These are phyloP conservation scores for Phytopythium vexans DNA, from an alignment of 352 stramenopile species.

Conservation along the genomic window DNA sequence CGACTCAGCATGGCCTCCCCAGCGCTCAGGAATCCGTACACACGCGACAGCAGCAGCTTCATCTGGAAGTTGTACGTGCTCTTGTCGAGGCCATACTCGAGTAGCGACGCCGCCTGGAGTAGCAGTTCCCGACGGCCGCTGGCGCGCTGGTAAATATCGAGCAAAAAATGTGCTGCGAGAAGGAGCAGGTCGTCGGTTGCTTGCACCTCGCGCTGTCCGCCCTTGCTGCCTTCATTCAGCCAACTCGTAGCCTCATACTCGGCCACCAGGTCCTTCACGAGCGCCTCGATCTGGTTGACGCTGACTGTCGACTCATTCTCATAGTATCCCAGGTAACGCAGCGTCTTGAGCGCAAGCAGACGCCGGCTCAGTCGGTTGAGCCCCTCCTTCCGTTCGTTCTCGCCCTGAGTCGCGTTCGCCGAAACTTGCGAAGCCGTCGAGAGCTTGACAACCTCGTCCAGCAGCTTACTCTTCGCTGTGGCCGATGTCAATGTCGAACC, in stretches of 20 bases:
- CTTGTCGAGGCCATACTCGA: slow-evolving; percentile 74
- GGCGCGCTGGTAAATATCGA: slow-evolving; percentile 63
- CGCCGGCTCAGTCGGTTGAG: slow-evolving; percentile 48
- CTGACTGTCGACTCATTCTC: slow-evolving; percentile 15
- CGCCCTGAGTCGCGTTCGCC: slow-evolving; percentile 11
- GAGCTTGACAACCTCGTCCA: slow-evolving; percentile 31
- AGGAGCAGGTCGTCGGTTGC: slow-evolving; percentile 80
- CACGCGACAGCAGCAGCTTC: slow-evolving; percentile 78
- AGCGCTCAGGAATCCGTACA: slow-evolving; percentile 77
- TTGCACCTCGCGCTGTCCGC: slow-evolving; percentile 81
- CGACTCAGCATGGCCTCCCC: slow-evolving; percentile 57
- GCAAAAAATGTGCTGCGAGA: slow-evolving; percentile 61
- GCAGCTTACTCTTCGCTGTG: slow-evolving; percentile 30
- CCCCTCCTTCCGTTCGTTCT: slow-evolving; percentile 34
- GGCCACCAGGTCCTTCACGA: slow-evolving; percentile 46
- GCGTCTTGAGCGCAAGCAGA: slow-evolving; percentile 61
- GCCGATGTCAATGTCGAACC: slow-evolving; percentile 27
- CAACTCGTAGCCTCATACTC: slow-evolving; percentile 72
- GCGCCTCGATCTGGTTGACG: slow-evolving; percentile 24
- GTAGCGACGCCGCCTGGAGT: slow-evolving; percentile 45
- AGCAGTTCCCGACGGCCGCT: slow-evolving; percentile 31
- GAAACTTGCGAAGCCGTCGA: slow-evolving; percentile 19
- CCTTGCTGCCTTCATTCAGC: slow-evolving; percentile 67
- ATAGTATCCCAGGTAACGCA: slow-evolving; percentile 69
- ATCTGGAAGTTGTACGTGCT: slow-evolving; percentile 90